These are phyloP conservation scores for Brassica incana DNA, from an alignment of 345 rosid species.

Conservation along the genomic window DNA sequence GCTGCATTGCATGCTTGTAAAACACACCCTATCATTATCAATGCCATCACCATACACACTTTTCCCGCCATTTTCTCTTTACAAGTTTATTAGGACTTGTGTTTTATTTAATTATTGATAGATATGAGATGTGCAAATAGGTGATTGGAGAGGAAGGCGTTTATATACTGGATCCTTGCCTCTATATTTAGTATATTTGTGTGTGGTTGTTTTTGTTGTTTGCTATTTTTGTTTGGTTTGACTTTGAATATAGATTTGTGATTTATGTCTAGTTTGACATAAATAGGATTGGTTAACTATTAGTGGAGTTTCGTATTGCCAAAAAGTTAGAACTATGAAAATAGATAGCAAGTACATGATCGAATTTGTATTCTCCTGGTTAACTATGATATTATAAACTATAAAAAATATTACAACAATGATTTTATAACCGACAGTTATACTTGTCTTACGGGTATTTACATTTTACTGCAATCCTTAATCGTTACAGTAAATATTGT, in stretches of 20 bases:
- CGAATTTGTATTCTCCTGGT: too few species aligned
- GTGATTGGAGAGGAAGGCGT: not conserved
- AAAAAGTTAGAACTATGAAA: too few species aligned
- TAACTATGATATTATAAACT: too few species aligned
- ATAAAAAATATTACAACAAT: too few species aligned
- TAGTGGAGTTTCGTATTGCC: too few species aligned
- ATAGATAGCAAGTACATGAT: too few species aligned
- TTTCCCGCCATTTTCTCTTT: slow-evolving; percentile 27
- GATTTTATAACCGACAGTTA: too few species aligned
- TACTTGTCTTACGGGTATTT: too few species aligned
- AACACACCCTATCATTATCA: slow-evolving; percentile 22
- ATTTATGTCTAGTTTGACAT: not conserved
- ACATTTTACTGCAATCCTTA: too few species aligned
- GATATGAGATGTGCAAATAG: not conserved
- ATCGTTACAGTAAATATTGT: not conserved
- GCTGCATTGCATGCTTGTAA: slow-evolving; percentile 30
- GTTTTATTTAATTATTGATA: not conserved
- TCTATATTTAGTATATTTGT: slow-evolving; percentile 14
- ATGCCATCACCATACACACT: slow-evolving; percentile 9
- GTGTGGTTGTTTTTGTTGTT: too few species aligned
- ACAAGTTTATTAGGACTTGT: not conserved
- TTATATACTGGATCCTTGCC: not conserved
- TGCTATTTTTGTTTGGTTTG: not conserved
- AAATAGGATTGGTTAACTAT: not conserved
- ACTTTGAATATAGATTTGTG: not conserved